Percentiles rank a stretch among this genome's conserved stretches.
These are phyloP conservation scores for Talaromyces pinophilus DNA, from an alignment of 2,329 filamentous ascomycete species.

Conservation along the genomic window DNA sequence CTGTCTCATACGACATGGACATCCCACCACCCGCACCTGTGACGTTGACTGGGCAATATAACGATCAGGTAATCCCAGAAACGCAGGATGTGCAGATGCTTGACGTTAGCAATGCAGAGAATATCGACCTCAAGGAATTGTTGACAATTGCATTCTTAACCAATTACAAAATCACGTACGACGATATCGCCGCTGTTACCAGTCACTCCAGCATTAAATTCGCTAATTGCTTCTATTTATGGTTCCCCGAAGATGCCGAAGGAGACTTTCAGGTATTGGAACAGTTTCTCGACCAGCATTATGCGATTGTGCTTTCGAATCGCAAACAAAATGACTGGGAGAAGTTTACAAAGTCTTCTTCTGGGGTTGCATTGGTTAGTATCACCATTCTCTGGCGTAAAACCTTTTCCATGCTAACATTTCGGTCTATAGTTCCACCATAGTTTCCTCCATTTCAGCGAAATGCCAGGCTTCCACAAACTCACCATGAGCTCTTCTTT, in stretches of 20 bases:
- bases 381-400: not conserved
- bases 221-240: conserved; percentile 38
- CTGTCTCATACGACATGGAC: not conserved
- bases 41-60: not conserved
- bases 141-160: conserved; percentile 21
- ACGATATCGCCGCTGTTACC: conserved; percentile 31
- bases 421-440: conserved; percentile 39
- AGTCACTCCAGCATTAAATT: conserved; percentile 23
- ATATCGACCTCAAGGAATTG: conserved; percentile 23
- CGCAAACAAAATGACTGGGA: conserved; percentile 38
- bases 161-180: conserved; percentile 30
- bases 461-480: conserved; percentile 31
- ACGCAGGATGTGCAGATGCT: conserved; percentile 21
- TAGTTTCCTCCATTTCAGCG: conserved; percentile 35
- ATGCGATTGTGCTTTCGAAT: conserved; percentile 35
- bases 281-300: conserved; percentile 30
- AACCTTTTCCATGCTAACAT: not conserved
- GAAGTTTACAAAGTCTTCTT: conserved; percentile 34
- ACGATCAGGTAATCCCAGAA: not conserved
- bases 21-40: not conserved
- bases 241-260: conserved; percentile 33
- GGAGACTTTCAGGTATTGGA: conserved; percentile 33
- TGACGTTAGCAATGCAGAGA: conserved; percentile 5
- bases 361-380: conserved; percentile 41
- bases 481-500: conserved; percentile 29